phyloP scores from a whole-genome alignment of 176 grass and related monocot species.

The Musa itinerans region DNA sequence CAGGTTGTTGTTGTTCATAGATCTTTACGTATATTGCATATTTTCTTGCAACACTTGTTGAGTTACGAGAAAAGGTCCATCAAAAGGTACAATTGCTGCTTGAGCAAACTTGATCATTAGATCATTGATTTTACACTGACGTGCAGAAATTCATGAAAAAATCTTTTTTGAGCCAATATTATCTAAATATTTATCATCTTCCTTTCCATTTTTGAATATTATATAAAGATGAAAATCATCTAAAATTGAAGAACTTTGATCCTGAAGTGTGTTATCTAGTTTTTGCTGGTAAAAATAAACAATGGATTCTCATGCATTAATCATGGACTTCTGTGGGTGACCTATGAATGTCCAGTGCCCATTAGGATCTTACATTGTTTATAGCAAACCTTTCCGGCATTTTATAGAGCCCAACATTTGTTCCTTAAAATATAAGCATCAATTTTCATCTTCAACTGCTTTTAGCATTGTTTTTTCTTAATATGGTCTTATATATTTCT shows the following conservation, averaged over 20 bases:
- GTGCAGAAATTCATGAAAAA: not conserved
- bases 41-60: constrained; percentile 49
- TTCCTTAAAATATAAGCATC: not conserved
- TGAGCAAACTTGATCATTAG: not conserved
- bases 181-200: not conserved
- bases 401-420: not conserved
- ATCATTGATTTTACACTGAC: not conserved
- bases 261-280: not conserved
- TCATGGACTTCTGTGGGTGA: not conserved
- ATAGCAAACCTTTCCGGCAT: not conserved
- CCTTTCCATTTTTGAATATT: not conserved
- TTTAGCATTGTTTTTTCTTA: not conserved
- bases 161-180: not conserved
- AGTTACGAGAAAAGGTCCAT: constrained; percentile 33
- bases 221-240: not conserved
- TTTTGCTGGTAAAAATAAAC: not conserved
- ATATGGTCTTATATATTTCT: not conserved
- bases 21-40: constrained; percentile 56
- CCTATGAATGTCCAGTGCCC: not conserved
- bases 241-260: not conserved
- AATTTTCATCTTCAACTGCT: not conserved
- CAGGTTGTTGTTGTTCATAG: constrained; percentile 58
- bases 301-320: not conserved
- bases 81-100: constrained; percentile 42
- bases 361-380: not conserved